Evolutionary conservation across 2,329 filamentous ascomycete species (phyloP), one percentile per base, ranked within the genome.

Genomic region (Botrytis aclada): DNA sequence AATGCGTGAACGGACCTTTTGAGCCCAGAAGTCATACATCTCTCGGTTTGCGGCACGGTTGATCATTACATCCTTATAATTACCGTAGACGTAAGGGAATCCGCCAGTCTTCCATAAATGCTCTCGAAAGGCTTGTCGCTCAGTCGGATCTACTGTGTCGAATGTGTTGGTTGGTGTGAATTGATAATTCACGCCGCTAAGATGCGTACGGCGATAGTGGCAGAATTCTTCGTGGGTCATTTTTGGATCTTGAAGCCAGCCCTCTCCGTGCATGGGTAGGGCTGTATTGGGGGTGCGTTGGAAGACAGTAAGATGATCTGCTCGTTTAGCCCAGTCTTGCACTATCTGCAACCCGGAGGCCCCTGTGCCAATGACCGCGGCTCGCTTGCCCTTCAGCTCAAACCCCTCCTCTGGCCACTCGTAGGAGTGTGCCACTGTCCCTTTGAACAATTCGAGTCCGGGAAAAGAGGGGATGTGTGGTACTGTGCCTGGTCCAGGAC

Each of bases 281-380:
- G 89, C 79, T 87, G 87, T 90, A 76, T 89, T 89, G 0, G 88
- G 86, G 0, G 86, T 87, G 25, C 88, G 82, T 77, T 90, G 88
- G 78, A 87, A 89, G 22, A 90, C 81, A 0, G 84, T 86, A 25
- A 90, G 79, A 20, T 84, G 81, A 3, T 84, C 82, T 16, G 84
- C 85, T 4, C 84, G 81, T 61, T 86, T 86, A 3, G 85, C 84
- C 47, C 89, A 82, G 70, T 89, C 87, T 1, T 88, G 88, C 43
- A 88, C 82, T 74, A 90, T 88, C 74, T 90, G 88, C 2, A 84
- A 85, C 2, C 87, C 87, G 0, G 87, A 89, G 51, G 87, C 87
- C 10, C 87, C 86, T 77, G 88, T 90, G 4, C 88, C 88, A 54
- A 90, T 85, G n/a, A 90, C 80, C 0, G 85, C 88, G 58, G 90